These are phyloP conservation scores for Lactifluus hygrophoroides DNA, from an alignment of 768 basidiomycete species.

Conservation along the genomic window DNA sequence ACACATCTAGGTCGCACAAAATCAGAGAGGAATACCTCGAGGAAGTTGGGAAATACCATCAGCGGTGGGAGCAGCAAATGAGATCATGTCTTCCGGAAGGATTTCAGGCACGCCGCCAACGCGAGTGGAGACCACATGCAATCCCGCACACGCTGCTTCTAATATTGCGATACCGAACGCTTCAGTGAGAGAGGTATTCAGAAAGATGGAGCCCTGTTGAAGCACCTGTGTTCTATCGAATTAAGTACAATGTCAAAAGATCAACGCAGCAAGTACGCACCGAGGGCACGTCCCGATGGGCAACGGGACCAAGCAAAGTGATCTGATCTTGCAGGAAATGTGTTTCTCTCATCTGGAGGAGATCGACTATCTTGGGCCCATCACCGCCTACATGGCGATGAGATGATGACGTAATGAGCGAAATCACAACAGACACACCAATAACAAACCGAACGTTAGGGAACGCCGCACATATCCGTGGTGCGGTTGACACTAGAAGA, in stretches of 20 bases:
- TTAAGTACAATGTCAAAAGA: background rate
- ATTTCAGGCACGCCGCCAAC: constrained; percentile 97
- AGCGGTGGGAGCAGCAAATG: constrained; percentile 88
- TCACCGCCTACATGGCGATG: constrained; percentile 62
- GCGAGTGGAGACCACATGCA: constrained; percentile 89
- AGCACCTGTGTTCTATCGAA: constrained; percentile 50
- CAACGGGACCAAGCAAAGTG: constrained; percentile 76
- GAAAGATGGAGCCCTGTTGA: constrained; percentile 76
- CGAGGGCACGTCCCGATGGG: constrained; percentile 72
- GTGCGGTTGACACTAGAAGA: constrained; percentile 85
- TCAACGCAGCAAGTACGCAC: constrained; percentile 24
- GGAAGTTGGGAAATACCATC: constrained; percentile 55
- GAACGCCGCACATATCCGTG: constrained; percentile 77
- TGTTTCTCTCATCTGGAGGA: constrained; percentile 93
- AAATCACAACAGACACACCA: constrained; percentile 35
- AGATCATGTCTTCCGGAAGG: constrained; percentile 89
- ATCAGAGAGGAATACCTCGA: background rate
- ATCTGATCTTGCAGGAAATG: constrained; percentile 85
- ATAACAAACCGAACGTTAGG: constrained; percentile 85
- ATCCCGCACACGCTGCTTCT: constrained; percentile 90
- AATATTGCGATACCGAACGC: constrained; percentile 96
- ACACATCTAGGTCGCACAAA: constrained; percentile 58
- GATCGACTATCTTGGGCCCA: constrained; percentile 90
- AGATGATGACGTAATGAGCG: background rate
- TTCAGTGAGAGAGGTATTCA: constrained; percentile 95